Conservation (phyloP, 2,329 filamentous ascomycete genomes). For the Talaromyces pinophilus region DNA sequence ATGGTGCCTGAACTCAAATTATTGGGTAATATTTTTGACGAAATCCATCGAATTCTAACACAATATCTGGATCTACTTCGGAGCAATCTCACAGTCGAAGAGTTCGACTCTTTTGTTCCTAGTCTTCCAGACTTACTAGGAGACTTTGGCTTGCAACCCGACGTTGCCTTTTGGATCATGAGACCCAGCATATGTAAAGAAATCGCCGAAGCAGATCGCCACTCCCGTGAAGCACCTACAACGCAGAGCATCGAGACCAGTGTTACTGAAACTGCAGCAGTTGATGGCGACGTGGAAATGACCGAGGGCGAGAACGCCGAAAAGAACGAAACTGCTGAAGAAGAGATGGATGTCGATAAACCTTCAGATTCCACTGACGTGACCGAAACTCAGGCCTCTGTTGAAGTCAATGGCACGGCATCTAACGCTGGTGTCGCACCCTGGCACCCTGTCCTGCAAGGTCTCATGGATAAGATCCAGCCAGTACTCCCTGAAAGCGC, state of each 20-base stretch:
- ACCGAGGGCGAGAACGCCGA: slow-evolving; percentile 30
- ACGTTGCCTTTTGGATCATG: slow-evolving; percentile 81
- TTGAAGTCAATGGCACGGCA: slow-evolving; percentile 25
- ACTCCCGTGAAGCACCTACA: slow-evolving; percentile 32
- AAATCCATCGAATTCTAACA: slow-evolving; percentile 78
- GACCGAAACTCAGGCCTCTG: slow-evolving; percentile 6
- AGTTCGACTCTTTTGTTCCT: slow-evolving; percentile 79
- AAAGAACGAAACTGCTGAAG: slow-evolving; percentile 28
- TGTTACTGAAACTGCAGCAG: slow-evolving; percentile 30
- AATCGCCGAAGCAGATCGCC: slow-evolving; percentile 50
- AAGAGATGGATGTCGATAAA: slow-evolving; percentile 41
- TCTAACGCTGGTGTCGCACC: slow-evolving; percentile 47
- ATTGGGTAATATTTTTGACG: slow-evolving; percentile 83
- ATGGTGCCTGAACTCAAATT: slow-evolving; percentile 80
- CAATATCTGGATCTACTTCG: slow-evolving; percentile 90
- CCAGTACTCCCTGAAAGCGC: slow-evolving; percentile 61
- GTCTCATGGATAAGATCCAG: slow-evolving; percentile 70
- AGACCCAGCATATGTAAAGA: slow-evolving; percentile 71
- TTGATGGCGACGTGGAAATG: slow-evolving; percentile 40
- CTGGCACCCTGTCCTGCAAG: slow-evolving; percentile 70
- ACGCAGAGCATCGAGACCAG: slow-evolving; percentile 23
- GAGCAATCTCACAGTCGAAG: slow-evolving; percentile 70
- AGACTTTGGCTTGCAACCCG: slow-evolving; percentile 76
- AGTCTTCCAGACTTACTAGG: slow-evolving; percentile 70
- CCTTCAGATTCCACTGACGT: slow-evolving; percentile 23